A percentile compares a stretch with the other conserved stretches of the same genome.
phyloP scores from a whole-genome alignment of 129 eudicot species.

The Flaveria sonorensis region DNA sequence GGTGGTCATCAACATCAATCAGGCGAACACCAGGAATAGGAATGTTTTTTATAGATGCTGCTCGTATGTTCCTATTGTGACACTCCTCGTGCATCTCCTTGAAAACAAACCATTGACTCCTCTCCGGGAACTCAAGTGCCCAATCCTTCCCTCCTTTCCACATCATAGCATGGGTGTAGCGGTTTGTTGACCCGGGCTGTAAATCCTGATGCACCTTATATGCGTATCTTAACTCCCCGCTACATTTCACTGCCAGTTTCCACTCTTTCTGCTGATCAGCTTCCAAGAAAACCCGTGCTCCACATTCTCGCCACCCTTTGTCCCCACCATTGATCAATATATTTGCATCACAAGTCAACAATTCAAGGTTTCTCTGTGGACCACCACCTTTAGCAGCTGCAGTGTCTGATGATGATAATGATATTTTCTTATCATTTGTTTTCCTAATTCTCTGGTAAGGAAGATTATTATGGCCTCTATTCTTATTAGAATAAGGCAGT shows the following conservation, averaged over 20 bases:
- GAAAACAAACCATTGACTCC: conserved; percentile 80
- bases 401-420: conserved; percentile 9
- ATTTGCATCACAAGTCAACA: conserved; percentile 75
- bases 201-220: conserved; percentile 70
- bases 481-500: conserved; percentile 52
- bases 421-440: conserved; percentile 60
- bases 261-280: conserved; percentile 77
- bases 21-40: conserved; percentile 89
- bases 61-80: conserved; percentile 80
- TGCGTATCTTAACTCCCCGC: conserved; percentile 67
- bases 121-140: conserved; percentile 83
- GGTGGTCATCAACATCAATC: conserved; percentile 52
- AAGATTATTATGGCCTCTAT: conserved; percentile 43
- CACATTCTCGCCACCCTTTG: conserved; percentile 86
- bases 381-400: conserved; percentile 40
- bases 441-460: conserved; percentile 67
- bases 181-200: conserved; percentile 81
- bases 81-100: conserved; percentile 97
- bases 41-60: conserved; percentile 83
- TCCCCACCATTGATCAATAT: conserved; percentile 67
- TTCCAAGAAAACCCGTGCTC: conserved; percentile 69
- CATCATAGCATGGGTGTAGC: conserved; percentile 95
- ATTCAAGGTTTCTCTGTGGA: conserved; percentile 57
- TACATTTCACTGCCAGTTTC: conserved; percentile 72
- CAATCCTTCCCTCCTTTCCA: conserved; percentile 98